Conservation (phyloP, 2,329 filamentous ascomycete species). For the Penicillium frequentans region DNA sequence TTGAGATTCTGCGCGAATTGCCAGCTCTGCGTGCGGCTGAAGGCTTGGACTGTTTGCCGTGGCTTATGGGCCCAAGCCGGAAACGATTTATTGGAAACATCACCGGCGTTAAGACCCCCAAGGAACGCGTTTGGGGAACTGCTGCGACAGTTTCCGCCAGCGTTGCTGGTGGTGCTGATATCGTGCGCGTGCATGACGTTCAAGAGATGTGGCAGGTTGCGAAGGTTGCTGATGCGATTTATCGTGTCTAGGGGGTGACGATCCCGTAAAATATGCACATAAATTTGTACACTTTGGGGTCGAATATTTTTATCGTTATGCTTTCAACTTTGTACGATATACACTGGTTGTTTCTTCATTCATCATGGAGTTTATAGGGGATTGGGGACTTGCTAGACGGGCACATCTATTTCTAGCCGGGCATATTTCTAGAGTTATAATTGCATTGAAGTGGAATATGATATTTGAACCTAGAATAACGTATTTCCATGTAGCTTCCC, state of each 20-base stretch:
- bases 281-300: not conserved
- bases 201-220: conserved; percentile 80
- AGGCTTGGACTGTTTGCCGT: conserved; percentile 65
- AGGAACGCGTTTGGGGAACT: conserved; percentile 77
- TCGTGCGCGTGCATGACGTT: conserved; percentile 90
- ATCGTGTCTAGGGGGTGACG: conserved; percentile 49
- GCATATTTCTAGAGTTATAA: too few species aligned
- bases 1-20: conserved; percentile 71
- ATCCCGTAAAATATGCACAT: not conserved
- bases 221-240: conserved; percentile 91
- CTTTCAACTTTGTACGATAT: conserved; percentile 25
- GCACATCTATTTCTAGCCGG: not conserved
- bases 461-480: too few species aligned
- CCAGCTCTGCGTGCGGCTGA: conserved; percentile 55
- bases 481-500: too few species aligned
- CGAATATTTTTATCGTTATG: not conserved
- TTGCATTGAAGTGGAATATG: too few species aligned
- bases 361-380: conserved; percentile 19
- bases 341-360: conserved; percentile 19
- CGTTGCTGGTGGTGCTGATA: conserved; percentile 82
- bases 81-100: conserved; percentile 86
- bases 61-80: conserved; percentile 84
- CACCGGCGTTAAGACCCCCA: conserved; percentile 71
- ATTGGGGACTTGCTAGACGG: not conserved
- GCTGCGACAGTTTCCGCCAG: conserved; percentile 84